These are phyloP conservation scores for Solanum pimpinellifolium DNA, from an alignment of 257 asterid genomes.

Conservation along the genomic window DNA sequence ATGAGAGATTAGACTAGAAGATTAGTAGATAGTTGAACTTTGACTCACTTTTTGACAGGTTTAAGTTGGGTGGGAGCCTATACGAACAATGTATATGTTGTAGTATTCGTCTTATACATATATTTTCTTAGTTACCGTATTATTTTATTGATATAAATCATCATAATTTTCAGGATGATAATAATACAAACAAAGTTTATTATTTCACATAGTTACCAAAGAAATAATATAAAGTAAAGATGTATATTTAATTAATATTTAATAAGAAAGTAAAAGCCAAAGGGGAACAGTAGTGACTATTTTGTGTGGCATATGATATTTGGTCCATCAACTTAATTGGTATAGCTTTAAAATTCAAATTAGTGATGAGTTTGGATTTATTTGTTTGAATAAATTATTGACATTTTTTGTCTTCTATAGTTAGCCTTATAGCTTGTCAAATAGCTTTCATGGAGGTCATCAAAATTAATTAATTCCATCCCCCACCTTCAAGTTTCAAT, in stretches of 20 bases:
- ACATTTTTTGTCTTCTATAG: not conserved
- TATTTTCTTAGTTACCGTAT: no score
- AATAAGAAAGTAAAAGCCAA: not conserved
- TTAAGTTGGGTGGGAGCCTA: not conserved
- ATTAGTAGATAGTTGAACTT: not conserved
- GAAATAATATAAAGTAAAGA: not conserved
- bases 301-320: not conserved
- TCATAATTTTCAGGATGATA: not conserved
- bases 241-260: no score
- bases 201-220: not conserved
- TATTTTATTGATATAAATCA: not conserved
- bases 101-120: not conserved
- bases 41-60: fast-evolving
- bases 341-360: not conserved
- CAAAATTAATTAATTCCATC: not conserved
- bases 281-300: not conserved
- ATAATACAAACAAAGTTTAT: not conserved
- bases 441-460: not conserved
- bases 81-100: not conserved
- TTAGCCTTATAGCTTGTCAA: not conserved
- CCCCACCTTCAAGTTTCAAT: not conserved
- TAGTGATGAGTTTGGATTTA: not conserved
- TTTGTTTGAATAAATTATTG: not conserved
- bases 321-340: not conserved
- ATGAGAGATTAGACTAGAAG: no score